Evolutionary conservation across 306 rosid species (phyloP).

Genomic region (Cucumis melo): DNA sequence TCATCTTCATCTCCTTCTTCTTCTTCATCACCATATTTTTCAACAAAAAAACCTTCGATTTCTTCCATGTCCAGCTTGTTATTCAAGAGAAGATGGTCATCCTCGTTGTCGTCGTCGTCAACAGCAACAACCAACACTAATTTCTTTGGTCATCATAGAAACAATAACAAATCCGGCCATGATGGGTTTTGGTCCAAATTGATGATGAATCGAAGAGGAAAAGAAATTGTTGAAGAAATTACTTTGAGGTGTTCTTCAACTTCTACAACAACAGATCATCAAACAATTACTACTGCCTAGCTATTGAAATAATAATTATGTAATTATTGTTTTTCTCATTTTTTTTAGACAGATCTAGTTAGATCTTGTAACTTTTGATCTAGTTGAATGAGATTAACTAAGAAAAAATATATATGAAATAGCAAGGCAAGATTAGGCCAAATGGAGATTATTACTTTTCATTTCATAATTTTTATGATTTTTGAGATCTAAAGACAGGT

Average conservation of each 20-base stretch:
- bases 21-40: neutral
- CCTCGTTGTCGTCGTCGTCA: neutral
- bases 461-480: neutral
- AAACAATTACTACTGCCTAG: neutral
- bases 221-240: neutral
- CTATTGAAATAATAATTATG: no score
- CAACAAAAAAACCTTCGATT: neutral
- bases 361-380: neutral
- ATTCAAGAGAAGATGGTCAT: neutral
- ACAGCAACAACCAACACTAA: no score
- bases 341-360: neutral
- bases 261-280: neutral
- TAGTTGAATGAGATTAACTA: no score
- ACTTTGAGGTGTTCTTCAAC: neutral
- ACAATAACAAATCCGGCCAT: neutral
- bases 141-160: neutral
- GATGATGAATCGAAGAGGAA: constrained; percentile 2
- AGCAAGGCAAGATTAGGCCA: neutral
- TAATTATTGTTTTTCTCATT: neutral
- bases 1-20: neutral
- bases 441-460: neutral
- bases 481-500: neutral
- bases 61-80: neutral
- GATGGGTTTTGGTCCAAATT: neutral
- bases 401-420: neutral